Evolutionary conservation across 176 grass and related monocot genomes (phyloP).

Genomic region (Neostapfia colusana): DNA sequence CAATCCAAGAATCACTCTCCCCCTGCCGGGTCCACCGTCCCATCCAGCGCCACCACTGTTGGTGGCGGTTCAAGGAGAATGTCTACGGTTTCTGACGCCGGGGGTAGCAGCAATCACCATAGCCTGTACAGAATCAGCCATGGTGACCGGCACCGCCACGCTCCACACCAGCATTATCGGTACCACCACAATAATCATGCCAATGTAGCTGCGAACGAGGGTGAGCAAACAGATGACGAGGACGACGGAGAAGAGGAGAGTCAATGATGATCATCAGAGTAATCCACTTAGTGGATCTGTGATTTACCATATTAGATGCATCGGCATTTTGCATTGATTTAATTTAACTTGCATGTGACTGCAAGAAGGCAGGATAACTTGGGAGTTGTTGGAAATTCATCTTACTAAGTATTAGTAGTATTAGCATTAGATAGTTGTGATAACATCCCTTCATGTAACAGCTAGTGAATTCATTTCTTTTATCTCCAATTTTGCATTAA

Average conservation of each 20-base stretch:
- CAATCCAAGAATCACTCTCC: constrained; percentile 49
- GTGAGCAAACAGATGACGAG: constrained; percentile 33
- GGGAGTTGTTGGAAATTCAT: constrained; percentile 22
- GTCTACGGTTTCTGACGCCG: constrained; percentile 29
- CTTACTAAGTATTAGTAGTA: constrained; percentile 25
- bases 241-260: constrained; percentile 45
- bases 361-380: constrained; percentile 18
- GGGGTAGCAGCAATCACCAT: constrained; percentile 54
- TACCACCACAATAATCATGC: constrained; percentile 41
- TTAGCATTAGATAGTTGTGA: constrained; percentile 17
- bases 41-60: not conserved
- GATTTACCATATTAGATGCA: not conserved
- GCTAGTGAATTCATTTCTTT: constrained; percentile 35
- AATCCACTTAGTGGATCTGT: not conserved
- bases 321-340: constrained; percentile 32
- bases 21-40: not conserved
- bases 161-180: constrained; percentile 31
- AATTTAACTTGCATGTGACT: constrained; percentile 25
- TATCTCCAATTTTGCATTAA: constrained; percentile 28
- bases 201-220: constrained; percentile 10
- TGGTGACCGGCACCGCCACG: constrained; percentile 4
- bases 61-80: constrained; percentile 48
- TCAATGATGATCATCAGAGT: constrained; percentile 21
- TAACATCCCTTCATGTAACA: constrained; percentile 31
- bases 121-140: constrained; percentile 39